Base-by-base conservation (phyloP, 768 basidiomycete genomes). In the Hortiboletus flavorubellus region DNA sequence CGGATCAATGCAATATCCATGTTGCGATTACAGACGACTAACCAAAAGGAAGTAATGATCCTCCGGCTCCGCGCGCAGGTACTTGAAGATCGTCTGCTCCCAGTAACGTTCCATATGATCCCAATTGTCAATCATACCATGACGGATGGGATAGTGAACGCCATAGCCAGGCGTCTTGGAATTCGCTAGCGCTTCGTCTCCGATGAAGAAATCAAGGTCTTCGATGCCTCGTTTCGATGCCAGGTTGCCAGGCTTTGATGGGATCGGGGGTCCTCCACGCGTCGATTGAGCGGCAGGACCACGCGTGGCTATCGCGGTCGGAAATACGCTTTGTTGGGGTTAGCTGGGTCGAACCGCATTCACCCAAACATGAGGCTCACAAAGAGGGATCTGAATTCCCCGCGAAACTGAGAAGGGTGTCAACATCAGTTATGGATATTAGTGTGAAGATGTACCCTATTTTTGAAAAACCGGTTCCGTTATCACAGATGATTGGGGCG, bases 61-160 rank as follows among this genome's bases (percentile, higher is more conserved):
- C 75, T 98, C 97, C 14, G 97, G 97, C 73, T 99, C 97, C 8
- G 95, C 95, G 53, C 96, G 82, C 57, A 99, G 80, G 76, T 98
- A 98, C 75, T 99, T 98, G 86, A 98, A 99, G 81, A 98, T 98
- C 61, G 89, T 92, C 78, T 99, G 96, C 72, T 97, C 94, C 97
- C 97, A 99, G 75, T 94, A 98, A 30, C 95, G 80, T 72, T 98
- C 96, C 95, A 98, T 98, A 62, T 97, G 86, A 71, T 95, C 93
- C 93, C 93, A 95, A 65, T 97, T 97, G 59, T 97, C 95, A 66
- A 97, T 96, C 88, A 91, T 88, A 26, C 96, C 96, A 67, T 98
- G 97, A 51, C 91, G 83, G 67, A 98, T 98, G 14, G 97, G 97
- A 72, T 98, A 98, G 72, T 93, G 89, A 4, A 99, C 83, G 23